These are phyloP conservation scores for Mycosarcoma maydis DNA, from an alignment of 1,284 basidiomycete genomes.

Conservation along the genomic window DNA sequence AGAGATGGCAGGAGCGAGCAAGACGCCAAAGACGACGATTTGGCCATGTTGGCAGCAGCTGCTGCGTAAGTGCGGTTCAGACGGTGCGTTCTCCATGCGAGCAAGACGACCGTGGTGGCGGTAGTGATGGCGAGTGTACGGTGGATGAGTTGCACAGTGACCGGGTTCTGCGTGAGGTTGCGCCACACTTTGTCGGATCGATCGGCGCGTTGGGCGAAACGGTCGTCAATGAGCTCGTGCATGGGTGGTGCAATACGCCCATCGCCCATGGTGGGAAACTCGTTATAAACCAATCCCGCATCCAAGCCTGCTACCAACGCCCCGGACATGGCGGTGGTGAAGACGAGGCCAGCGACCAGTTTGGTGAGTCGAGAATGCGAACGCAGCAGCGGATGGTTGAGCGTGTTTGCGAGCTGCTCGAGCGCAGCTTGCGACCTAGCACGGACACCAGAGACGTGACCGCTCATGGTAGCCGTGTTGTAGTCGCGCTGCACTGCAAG, in stretches of 20 bases:
- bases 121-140: conserved; percentile 77
- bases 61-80: conserved; percentile 67
- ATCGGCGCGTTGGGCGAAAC: conserved; percentile 75
- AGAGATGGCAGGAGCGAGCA: conserved; percentile 72
- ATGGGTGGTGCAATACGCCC: conserved; percentile 78
- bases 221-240: conserved; percentile 77
- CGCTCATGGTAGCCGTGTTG: conserved; percentile 73
- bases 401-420: conserved; percentile 35
- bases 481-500: conserved; percentile 79
- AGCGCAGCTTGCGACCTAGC: background rate
- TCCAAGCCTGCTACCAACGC: conserved; percentile 98
- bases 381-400: conserved; percentile 44
- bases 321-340: conserved; percentile 84
- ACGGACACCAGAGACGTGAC: conserved; percentile 41
- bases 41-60: background rate
- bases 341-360: conserved; percentile 52
- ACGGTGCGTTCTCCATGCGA: conserved; percentile 70
- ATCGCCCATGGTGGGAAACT: conserved; percentile 97
- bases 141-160: conserved; percentile 96
- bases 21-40: background rate
- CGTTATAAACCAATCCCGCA: conserved; percentile 95
- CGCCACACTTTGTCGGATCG: conserved; percentile 73
- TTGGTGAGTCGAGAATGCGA: conserved; percentile 47
- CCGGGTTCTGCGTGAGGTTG: conserved; percentile 96
- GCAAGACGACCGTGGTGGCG: conserved; percentile 27